Conservation (phyloP, 257 asterid genomes). For the Solanum infundibuliforme region DNA sequence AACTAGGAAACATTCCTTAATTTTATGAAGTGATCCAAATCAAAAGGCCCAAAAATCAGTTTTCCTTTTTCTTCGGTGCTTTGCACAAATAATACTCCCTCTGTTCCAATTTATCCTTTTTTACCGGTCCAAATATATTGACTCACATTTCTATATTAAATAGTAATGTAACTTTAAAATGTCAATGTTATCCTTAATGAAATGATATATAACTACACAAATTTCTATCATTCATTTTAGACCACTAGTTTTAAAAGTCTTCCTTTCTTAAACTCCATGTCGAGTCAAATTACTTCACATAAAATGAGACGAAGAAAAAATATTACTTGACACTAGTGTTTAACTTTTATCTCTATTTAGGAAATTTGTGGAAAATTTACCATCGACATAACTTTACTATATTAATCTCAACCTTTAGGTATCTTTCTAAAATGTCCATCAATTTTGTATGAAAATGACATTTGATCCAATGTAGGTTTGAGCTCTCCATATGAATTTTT, state of each 20-base stretch:
- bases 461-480: too few species aligned
- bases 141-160: too few species aligned
- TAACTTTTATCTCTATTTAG: not conserved
- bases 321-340: not conserved
- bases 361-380: not conserved
- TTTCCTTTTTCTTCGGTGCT: not conserved
- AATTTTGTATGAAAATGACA: not conserved
- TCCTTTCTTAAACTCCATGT: rapidly evolving
- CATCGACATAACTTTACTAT: not conserved
- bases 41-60: not conserved
- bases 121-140: too few species aligned
- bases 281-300: too few species aligned
- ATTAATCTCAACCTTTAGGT: not conserved
- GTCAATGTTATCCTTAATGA: too few species aligned
- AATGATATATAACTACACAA: rapidly evolving
- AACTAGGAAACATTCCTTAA: too few species aligned
- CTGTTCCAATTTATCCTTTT: too few species aligned
- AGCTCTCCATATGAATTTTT: too few species aligned
- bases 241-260: too few species aligned
- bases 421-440: not conserved
- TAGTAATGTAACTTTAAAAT: too few species aligned
- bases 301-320: too few species aligned
- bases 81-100: not conserved
- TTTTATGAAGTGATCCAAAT: not conserved
- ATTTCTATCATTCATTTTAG: too few species aligned